A percentile compares a stretch with the other conserved stretches of the same genome.
Conservation (phyloP, 345 rosid genomes). For the Dovyalis caffra region DNA sequence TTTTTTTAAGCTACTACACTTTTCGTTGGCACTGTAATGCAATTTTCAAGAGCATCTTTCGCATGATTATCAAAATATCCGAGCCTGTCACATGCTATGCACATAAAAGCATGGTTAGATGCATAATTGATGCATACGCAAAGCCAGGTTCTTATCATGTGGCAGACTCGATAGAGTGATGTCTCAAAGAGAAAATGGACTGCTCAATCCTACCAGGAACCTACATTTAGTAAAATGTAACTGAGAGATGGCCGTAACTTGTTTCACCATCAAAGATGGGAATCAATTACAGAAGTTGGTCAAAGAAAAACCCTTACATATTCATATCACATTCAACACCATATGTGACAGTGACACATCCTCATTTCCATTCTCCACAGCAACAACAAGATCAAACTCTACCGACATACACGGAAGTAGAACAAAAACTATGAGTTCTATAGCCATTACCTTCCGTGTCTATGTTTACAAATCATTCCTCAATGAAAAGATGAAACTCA, state of each 20-base stretch:
- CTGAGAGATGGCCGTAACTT: not conserved
- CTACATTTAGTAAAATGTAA: not conserved
- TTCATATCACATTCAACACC: not conserved
- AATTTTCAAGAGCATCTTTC: not conserved
- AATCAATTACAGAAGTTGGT: not conserved
- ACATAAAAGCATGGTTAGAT: not conserved
- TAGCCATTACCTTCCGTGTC: not conserved
- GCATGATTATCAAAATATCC: not conserved
- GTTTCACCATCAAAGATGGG: not conserved
- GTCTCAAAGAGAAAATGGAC: not conserved
- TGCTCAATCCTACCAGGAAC: not conserved
- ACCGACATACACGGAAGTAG: not conserved
- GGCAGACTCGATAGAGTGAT: not conserved
- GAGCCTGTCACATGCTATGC: not conserved
- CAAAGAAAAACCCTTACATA: not conserved
- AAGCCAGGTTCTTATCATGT: not conserved
- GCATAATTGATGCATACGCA: conserved; percentile 7
- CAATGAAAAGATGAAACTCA: not conserved
- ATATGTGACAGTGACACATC: not conserved
- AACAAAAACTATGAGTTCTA: not conserved
- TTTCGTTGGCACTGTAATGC: not conserved
- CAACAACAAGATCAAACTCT: not conserved
- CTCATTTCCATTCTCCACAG: not conserved
- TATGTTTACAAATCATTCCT: not conserved
- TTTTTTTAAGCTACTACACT: not conserved